Base-by-base conservation (phyloP, 2,329 filamentous ascomycete genomes). In the Trichoderma koningiopsis region DNA sequence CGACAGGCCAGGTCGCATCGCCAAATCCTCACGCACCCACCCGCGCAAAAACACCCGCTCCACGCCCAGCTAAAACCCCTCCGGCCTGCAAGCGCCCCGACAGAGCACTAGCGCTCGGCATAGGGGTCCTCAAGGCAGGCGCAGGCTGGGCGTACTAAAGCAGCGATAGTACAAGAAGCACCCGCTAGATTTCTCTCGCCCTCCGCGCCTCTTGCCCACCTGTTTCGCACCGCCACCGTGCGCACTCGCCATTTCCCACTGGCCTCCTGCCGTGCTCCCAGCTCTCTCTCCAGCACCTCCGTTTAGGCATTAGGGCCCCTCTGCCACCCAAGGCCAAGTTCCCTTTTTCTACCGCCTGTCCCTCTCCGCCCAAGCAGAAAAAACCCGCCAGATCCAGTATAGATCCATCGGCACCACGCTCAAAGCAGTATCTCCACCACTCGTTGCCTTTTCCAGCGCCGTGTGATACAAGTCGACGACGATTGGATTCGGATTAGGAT, bases 351-450 rank as follows among this genome's bases (percentile, higher is more conserved):
- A 82, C 83, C 75, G 77, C 75, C 71, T 74, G 64, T 72, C 74
- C 40, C 63, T 68, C 64, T 70, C 68, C 64, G 63, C 68, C 64
- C 68, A 67, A 63, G 57, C 57, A 68, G 62, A 68, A 62, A 68
- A 55, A 49, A 49, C 47, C 69, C 83, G 81, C 86, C 86, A 87
- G 85, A 88, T 88, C 83, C 83, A 88, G 86, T 87, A 87, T 88
- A 88, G 86, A 84, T 83, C 85, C 84, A 84, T 87, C 85, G 84
- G 85, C 86, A 87, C 85, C 84, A 87, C 85, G 83, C 86, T 87
- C 86, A 87, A 88, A 88, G 81, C 82, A 88, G 86, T 81, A 86
- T 86, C 85, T 87, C 85, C 86, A 87, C 86, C 82, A 82, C 80
- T 81, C 82, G 83, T 86, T 82, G 77, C 81, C 82, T 81, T 84